Percentiles rank a stretch among this genome's conserved stretches.
These are phyloP conservation scores for baker's yeast (Saccharomyces cerevisiae) DNA, from an alignment of 805 yeast genomes.

Conservation along the genomic window DNA sequence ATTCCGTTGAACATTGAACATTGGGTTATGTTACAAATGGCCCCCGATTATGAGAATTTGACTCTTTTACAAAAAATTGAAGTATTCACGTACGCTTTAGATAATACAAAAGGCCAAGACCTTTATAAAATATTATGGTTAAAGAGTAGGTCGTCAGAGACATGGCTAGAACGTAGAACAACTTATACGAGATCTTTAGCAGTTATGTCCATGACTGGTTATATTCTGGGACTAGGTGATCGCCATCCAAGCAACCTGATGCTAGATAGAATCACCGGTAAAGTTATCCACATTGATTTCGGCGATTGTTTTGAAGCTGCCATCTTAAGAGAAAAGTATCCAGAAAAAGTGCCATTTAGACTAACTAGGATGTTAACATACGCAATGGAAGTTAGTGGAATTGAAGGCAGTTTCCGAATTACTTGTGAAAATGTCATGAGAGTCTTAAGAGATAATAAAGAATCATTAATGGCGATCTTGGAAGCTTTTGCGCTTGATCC, in stretches of 20 bases:
- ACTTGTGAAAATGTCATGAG: conserved; percentile 96
- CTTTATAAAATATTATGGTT: conserved; percentile 91
- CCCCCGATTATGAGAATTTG: conserved; percentile 83
- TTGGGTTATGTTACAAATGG: conserved; percentile 93
- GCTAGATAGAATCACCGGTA: conserved; percentile 90
- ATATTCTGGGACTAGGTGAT: conserved; percentile 90
- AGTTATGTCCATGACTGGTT: conserved; percentile 98
- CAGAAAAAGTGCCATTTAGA: conserved; percentile 95
- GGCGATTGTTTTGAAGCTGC: conserved; percentile 99
- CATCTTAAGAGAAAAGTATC: conserved; percentile 87
- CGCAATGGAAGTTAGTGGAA: conserved; percentile 98
- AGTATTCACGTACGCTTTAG: conserved; percentile 90
- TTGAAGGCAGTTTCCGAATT: conserved; percentile 92
- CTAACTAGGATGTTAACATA: conserved; percentile 91
- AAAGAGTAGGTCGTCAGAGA: conserved; percentile 89
- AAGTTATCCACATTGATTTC: conserved; percentile 91
- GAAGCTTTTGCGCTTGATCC: conserved; percentile 99
- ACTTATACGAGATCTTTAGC: conserved; percentile 92
- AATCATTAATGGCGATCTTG: conserved; percentile 91
- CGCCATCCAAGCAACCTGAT: conserved; percentile 94
- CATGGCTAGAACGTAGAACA: conserved; percentile 94
- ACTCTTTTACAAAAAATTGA: conserved; percentile 88
- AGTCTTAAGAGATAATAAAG: conserved; percentile 84
- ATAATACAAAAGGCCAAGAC: conserved; percentile 93
- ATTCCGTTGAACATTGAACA: conserved; percentile 86